Percentiles rank a stretch among this genome's conserved stretches.
These are phyloP conservation scores for Colletotrichum chlorophyti DNA, from an alignment of 2,329 filamentous ascomycete species.

Conservation along the genomic window DNA sequence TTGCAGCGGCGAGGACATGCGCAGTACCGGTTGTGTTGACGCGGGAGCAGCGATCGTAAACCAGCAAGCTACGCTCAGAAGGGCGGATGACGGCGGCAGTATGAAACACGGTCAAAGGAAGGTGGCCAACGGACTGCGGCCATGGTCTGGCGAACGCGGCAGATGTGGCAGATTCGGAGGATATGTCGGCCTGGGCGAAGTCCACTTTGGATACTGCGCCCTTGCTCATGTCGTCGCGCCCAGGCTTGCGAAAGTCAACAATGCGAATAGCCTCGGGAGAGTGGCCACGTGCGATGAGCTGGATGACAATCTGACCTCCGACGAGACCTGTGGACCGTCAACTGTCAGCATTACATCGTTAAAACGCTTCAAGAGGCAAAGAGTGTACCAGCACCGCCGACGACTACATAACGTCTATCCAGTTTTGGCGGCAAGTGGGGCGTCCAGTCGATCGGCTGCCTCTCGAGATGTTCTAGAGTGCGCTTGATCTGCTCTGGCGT, in stretches of 20 bases:
- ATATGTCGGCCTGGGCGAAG: slow-evolving; percentile 57
- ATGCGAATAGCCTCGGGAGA: slow-evolving; percentile 58
- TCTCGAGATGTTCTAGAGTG: slow-evolving; percentile 42
- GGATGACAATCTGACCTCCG: slow-evolving; percentile 59
- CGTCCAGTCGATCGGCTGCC: slow-evolving; percentile 45
- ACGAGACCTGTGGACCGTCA: slow-evolving; percentile 51
- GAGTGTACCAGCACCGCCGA: slow-evolving; percentile 54
- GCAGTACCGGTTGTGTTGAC: slow-evolving; percentile 59
- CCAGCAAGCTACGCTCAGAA: slow-evolving; percentile 51
- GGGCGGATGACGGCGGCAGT: slow-evolving; percentile 61
- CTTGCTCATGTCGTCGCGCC: slow-evolving; percentile 47
- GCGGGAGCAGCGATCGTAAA: slow-evolving; percentile 51
- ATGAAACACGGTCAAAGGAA: slow-evolving; percentile 64
- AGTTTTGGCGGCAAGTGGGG: slow-evolving; percentile 46
- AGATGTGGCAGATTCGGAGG: slow-evolving; percentile 48
- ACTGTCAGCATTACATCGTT: neutral
- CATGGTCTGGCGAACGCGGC: slow-evolving; percentile 56
- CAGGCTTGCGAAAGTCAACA: slow-evolving; percentile 55
- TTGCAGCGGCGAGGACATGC: slow-evolving; percentile 56
- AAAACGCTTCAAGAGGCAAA: neutral
- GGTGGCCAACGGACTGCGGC: slow-evolving; percentile 44
- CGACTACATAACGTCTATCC: slow-evolving; percentile 51
- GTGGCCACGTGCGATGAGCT: slow-evolving; percentile 60
- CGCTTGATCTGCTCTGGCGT: slow-evolving; percentile 42
- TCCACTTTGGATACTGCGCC: slow-evolving; percentile 43